Evolutionary conservation across 352 stramenopile species (phyloP).

Genomic region (Globisporangium paddicum): DNA sequence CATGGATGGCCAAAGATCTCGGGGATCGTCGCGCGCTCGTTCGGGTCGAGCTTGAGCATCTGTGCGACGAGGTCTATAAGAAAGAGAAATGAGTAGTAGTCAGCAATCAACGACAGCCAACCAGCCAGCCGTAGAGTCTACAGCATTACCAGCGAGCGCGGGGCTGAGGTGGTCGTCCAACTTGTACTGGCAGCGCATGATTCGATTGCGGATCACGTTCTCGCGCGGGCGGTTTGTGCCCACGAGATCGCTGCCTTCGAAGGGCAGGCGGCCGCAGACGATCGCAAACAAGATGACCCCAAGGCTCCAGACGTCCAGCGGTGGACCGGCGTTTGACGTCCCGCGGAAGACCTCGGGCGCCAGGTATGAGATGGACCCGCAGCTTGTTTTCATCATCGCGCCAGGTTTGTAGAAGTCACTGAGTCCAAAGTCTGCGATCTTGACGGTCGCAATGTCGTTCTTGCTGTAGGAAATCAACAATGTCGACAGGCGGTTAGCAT

Average conservation of each 20-base stretch:
- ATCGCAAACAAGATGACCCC: slow-evolving; percentile 87
- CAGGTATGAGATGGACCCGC: slow-evolving; percentile 84
- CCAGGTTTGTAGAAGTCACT: slow-evolving; percentile 10
- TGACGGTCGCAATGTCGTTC: slow-evolving; percentile 75
- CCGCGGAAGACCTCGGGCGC: slow-evolving; percentile 83
- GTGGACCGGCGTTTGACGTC: slow-evolving; percentile 78
- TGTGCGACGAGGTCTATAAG: slow-evolving; percentile 58
- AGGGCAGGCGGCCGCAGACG: slow-evolving; percentile 76
- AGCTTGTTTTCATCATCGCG: slow-evolving; percentile 86
- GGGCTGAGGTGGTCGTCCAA: slow-evolving; percentile 67
- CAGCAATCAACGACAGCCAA: too few species aligned
- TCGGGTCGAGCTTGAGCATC: slow-evolving; percentile 80
- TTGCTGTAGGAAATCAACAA: slow-evolving; percentile 33
- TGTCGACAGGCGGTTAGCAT: background rate
- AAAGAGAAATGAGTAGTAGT: too few species aligned
- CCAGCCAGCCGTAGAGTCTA: too few species aligned
- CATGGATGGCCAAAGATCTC: slow-evolving; percentile 85
- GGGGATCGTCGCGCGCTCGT: slow-evolving; percentile 74
- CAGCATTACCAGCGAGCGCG: slow-evolving; percentile 34
- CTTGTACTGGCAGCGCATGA: slow-evolving; percentile 86
- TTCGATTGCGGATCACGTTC: slow-evolving; percentile 81
- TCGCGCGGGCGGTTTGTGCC: slow-evolving; percentile 71
- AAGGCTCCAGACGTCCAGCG: slow-evolving; percentile 89
- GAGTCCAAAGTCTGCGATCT: slow-evolving; percentile 45
- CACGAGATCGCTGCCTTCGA: slow-evolving; percentile 76